A percentile compares a stretch with the other conserved stretches of the same genome.
These are phyloP conservation scores for Fusarium anguioides DNA, from an alignment of 2,329 filamentous ascomycete genomes.

Conservation along the genomic window DNA sequence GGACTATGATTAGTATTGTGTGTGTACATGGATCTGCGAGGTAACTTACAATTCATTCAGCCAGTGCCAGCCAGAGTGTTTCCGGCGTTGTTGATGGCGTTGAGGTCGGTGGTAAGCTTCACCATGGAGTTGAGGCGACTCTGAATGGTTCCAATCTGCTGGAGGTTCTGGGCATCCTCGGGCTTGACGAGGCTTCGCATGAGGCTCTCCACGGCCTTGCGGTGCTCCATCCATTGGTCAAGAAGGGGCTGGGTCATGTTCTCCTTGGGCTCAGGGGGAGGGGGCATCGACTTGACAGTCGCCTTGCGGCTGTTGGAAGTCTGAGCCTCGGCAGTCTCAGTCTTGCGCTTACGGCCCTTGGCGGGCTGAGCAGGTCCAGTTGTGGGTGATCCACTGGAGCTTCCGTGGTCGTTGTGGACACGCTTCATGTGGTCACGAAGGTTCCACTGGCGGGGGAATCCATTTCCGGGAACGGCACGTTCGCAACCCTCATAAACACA, in stretches of 20 bases:
- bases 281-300: constrained; percentile 55
- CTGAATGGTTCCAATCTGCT: constrained; percentile 64
- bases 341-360: constrained; percentile 70
- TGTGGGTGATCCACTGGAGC: constrained; percentile 56
- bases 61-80: constrained; percentile 46
- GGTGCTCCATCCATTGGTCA: constrained; percentile 71
- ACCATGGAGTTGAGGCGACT: constrained; percentile 63
- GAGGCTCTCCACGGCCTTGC: constrained; percentile 70
- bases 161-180: constrained; percentile 63
- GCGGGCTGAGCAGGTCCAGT: constrained; percentile 47
- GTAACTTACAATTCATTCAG: constrained; percentile 46
- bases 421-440: constrained; percentile 97
- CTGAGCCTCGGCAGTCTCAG: constrained; percentile 57
- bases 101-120: constrained; percentile 57
- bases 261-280: constrained; percentile 49
- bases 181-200: constrained; percentile 62
- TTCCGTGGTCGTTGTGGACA: constrained; percentile 77
- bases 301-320: constrained; percentile 61
- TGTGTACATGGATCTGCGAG: no score
- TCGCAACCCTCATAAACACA: constrained; percentile 92
- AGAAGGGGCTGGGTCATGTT: constrained; percentile 55
- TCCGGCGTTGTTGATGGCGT: constrained; percentile 39
- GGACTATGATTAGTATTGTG: constrained; percentile 13
- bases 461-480: constrained; percentile 81
- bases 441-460: constrained; percentile 96